Evolutionary conservation across 306 rosid genomes (phyloP), one percentile per base, ranked within the genome.

Genomic region (Sicyos edulis): DNA sequence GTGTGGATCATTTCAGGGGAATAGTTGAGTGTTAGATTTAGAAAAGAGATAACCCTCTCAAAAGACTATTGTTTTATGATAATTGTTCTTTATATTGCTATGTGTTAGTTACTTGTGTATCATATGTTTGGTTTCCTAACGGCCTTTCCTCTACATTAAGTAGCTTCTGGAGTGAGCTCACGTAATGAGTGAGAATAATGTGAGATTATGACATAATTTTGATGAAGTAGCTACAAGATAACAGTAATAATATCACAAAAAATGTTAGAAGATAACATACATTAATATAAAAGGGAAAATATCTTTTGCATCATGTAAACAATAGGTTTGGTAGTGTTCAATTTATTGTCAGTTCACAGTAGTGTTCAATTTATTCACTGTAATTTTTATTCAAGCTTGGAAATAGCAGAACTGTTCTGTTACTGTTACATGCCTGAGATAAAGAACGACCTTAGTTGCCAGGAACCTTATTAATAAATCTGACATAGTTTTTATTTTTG

Each of bases 181-280:
- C n/a, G 15, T 4, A 44, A 4, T 52, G 47, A 37, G 21, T 45
- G 24, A 49, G 56, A 42, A 45, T 11, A 45, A 45, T 44, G 71
- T 66, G 71, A 66, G 19, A 66, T 66, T 66, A 44, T 66, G 54
- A 44, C 16, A 44, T 20, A 44, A 11, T 32, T 65, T 65, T 44
- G 53, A 65, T 65, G 37, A 21, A 66, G 54, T 21, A 20, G 8
- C 14, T 20, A 20, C 34, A 42, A 66, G 10, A 66, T 21, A 21
- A 17, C 26, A 20, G 37, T 22, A 57, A n/a, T n/a, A n/a, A 11
- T 57, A 22, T 22, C 26, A 5, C 13, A 5, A 11, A 22, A 53
- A 53, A n/a, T 16, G 22, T 19, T 65, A n/a, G 20, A 26, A 63
- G 4, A 44, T 19, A 66, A 40, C 16, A 45, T 45, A 66, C 19